Evolutionary conservation across 225 moss, liverwort and hornwort genomes (phyloP).

Genomic region (Antitrichia curtipendula): DNA sequence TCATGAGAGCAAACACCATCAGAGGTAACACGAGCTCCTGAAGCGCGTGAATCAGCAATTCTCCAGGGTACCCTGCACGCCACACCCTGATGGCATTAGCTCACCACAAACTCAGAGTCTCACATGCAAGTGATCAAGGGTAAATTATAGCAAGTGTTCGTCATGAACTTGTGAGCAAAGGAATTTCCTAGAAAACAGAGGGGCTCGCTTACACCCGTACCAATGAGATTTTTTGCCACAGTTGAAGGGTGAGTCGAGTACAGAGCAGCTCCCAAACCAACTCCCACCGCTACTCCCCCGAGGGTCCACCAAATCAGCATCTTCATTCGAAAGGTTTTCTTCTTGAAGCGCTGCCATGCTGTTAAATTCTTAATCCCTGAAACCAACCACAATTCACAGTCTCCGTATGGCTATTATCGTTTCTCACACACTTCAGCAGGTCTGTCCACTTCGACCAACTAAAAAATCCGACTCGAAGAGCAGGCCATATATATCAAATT

Average conservation of each 20-base stretch:
- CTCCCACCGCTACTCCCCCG: slow-evolving; percentile 47
- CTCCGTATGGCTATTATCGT: background rate
- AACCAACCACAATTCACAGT: background rate
- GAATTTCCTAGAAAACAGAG: background rate
- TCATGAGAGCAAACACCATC: slow-evolving; percentile 79
- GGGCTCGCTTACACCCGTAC: background rate
- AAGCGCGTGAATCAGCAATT: slow-evolving; percentile 63
- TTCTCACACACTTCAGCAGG: background rate
- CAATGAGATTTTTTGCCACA: slow-evolving; percentile 33
- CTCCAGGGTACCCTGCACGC: slow-evolving; percentile 70
- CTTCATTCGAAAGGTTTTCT: slow-evolving; percentile 56
- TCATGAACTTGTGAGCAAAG: background rate
- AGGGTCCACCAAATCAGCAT: slow-evolving; percentile 82
- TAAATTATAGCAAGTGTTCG: background rate
- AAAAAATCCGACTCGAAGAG: background rate
- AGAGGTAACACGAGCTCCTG: slow-evolving; percentile 76
- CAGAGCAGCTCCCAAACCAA: slow-evolving; percentile 43
- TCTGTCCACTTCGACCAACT: background rate
- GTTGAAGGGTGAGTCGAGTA: slow-evolving; percentile 33
- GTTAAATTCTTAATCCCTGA: background rate
- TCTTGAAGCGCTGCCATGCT: slow-evolving; percentile 39
- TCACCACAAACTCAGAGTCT: background rate
- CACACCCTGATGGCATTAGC: background rate
- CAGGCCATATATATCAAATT: background rate
- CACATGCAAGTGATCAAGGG: background rate